Evolutionary conservation across 2,329 filamentous ascomycete species (phyloP), one percentile per base, ranked within the genome.

Genomic region (Pseudopithomyces maydicus): DNA sequence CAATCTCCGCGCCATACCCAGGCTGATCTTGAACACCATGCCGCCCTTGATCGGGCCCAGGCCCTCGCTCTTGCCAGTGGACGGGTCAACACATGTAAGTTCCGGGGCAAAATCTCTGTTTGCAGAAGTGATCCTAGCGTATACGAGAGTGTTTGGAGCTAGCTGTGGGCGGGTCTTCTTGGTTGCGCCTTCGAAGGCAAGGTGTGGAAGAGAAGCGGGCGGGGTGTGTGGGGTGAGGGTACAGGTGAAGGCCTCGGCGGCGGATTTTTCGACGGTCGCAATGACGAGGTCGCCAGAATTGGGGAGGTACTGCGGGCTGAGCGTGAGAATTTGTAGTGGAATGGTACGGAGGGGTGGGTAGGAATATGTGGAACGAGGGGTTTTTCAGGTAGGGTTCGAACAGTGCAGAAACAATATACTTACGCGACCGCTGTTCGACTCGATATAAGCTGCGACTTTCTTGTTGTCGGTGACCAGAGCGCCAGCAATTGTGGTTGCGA

Each of bases 171-270:
- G 85, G 2, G 91, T 97, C 79, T 98, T 98, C 77, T 93, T 95
- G 43, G 90, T 92, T 17, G 92, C 95, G 61, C 88, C 88, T 77
- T 98, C 94, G 74, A 99, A 99, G n/a, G 92, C 87, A 19, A 98
- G 84, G 64, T 96, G 90, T 0, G 91, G 92, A 1, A 98, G 86
- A 17, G 90, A 81, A 1, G 90, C 92, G 58, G 79, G 77, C 0
- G 83, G 78, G 6, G 83, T 84, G 68, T 87, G 80, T 8, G 84
- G 83, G 26, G 91, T 89, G 52, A 98, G 82, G 65, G 84, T 82
- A 74, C 92, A 92, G 76, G 90, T 88, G 82, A 91, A 97, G 73
- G 85, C 84, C 67, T 98, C 95, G 55, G 83, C 81, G 49, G 87
- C 84, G 54, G 87, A 88, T 74, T 89, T 90, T 70, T 90, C 86